Conservation (phyloP, 345 rosid species). For the Toxicodendron radicans region DNA sequence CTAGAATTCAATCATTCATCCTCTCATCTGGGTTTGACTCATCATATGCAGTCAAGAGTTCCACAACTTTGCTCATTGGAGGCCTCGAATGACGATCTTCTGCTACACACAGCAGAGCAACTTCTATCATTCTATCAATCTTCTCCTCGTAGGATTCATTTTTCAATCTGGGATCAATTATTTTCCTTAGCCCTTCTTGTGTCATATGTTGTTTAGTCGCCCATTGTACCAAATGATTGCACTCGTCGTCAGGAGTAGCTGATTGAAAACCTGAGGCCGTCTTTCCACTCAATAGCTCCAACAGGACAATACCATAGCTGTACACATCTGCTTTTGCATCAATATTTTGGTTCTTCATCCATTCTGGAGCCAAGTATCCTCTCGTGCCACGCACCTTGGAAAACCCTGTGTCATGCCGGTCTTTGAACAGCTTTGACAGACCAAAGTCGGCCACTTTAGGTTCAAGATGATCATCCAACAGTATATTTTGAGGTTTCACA, state of each 20-base stretch:
- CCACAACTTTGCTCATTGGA: slow-evolving; percentile 27
- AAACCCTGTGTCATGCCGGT: neutral
- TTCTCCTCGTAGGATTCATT: slow-evolving; percentile 4
- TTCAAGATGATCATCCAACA: slow-evolving; percentile 16
- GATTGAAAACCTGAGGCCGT: slow-evolving; percentile 14
- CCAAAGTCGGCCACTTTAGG: slow-evolving; percentile 29
- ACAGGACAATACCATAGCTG: slow-evolving; percentile 37
- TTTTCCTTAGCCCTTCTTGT: neutral
- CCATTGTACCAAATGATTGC: slow-evolving; percentile 16
- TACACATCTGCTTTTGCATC: slow-evolving; percentile 39
- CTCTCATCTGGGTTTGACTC: slow-evolving; percentile 8
- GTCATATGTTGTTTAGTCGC: neutral
- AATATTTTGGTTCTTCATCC: slow-evolving; percentile 26
- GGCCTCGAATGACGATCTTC: slow-evolving; percentile 24
- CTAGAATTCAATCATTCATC: neutral
- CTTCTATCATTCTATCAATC: slow-evolving; percentile 16
- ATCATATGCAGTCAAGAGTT: slow-evolving; percentile 6
- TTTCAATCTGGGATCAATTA: slow-evolving; percentile 19
- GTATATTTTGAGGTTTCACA: slow-evolving; percentile 30
- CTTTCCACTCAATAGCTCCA: slow-evolving; percentile 34
- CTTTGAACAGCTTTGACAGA: slow-evolving; percentile 25
- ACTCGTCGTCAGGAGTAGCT: neutral
- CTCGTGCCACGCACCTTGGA: slow-evolving; percentile 21
- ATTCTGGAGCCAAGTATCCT: slow-evolving; percentile 31
- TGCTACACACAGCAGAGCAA: slow-evolving; percentile 17